phyloP scores from a whole-genome alignment of 2,329 filamentous ascomycete species.

The Bipolaris bicolor region DNA sequence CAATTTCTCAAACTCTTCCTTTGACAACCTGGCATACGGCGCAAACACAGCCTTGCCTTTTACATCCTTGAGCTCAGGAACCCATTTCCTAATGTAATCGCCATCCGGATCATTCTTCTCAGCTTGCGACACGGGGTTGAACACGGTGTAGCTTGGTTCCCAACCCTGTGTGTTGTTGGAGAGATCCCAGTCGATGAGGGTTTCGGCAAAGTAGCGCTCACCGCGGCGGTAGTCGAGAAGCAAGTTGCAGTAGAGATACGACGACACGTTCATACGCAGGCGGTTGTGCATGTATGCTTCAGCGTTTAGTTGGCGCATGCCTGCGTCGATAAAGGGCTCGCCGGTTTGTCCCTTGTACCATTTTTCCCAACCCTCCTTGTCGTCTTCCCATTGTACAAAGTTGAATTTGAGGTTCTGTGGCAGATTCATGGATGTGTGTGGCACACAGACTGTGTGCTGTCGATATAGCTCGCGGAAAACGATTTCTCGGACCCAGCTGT shows the following conservation, averaged over 20 bases:
- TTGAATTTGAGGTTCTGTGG: slow-evolving; percentile 61
- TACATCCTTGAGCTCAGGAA: slow-evolving; percentile 48
- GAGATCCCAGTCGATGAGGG: slow-evolving; percentile 57
- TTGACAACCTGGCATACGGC: slow-evolving; percentile 52
- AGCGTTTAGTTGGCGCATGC: slow-evolving; percentile 57
- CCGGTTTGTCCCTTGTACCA: slow-evolving; percentile 57
- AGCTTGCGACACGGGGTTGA: slow-evolving; percentile 52
- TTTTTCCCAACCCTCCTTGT: slow-evolving; percentile 57
- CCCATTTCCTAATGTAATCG: slow-evolving; percentile 49
- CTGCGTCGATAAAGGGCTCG: slow-evolving; percentile 58
- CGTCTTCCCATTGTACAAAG: slow-evolving; percentile 58
- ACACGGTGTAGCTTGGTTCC: slow-evolving; percentile 59
- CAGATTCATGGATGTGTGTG: slow-evolving; percentile 58
- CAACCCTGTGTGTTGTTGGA: slow-evolving; percentile 60
- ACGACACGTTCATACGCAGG: slow-evolving; percentile 57
- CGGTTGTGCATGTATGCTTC: slow-evolving; percentile 62
- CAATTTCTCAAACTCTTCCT: slow-evolving; percentile 57
- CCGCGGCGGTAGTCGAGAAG: slow-evolving; percentile 58
- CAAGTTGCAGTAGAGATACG: slow-evolving; percentile 57
- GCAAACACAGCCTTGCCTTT: slow-evolving; percentile 58
- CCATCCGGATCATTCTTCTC: slow-evolving; percentile 49
- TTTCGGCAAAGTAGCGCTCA: slow-evolving; percentile 60
- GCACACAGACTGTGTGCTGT: slow-evolving; percentile 55
- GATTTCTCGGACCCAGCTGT: slow-evolving; percentile 58
- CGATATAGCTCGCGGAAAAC: slow-evolving; percentile 60